A percentile compares a stretch with the other conserved stretches of the same genome.
phyloP scores from a whole-genome alignment of 495 filamentous ascomycete species.

The Trichocladium antarcticum region DNA sequence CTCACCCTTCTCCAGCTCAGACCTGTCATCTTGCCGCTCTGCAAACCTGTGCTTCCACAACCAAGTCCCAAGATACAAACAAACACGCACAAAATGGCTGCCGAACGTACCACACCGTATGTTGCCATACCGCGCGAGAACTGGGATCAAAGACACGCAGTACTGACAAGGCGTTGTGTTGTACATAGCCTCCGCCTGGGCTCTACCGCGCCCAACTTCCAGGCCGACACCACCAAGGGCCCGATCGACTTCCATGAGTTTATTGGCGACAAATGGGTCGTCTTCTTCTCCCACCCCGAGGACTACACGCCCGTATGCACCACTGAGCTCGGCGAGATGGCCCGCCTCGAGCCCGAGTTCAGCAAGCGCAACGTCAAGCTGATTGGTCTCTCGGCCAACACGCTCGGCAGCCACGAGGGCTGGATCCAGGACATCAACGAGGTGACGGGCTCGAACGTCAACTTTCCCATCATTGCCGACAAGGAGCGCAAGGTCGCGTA shows the following conservation, averaged over 20 bases:
- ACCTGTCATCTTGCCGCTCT: constrained; percentile 1
- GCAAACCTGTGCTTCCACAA: constrained; percentile 1
- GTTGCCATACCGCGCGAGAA: no score
- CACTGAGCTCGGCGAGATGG: constrained; percentile 93
- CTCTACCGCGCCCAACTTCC: constrained; percentile 81
- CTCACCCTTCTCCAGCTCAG: not conserved
- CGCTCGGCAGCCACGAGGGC: constrained; percentile 48
- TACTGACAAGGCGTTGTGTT: no score
- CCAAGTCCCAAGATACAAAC: not conserved
- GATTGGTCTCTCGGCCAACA: constrained; percentile 87
- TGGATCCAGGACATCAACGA: constrained; percentile 98
- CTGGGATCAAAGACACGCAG: no score
- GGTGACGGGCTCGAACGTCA: constrained; percentile 66
- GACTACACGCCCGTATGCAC: constrained; percentile 94
- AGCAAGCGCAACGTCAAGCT: constrained; percentile 85
- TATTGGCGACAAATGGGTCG: constrained; percentile 86
- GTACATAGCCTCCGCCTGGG: constrained; percentile 84
- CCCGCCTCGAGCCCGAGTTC: constrained; percentile 96
- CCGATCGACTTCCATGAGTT: constrained; percentile 96
- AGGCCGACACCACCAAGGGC: constrained; percentile 82
- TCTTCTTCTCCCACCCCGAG: constrained; percentile 96
- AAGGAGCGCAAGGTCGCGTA: constrained; percentile 88
- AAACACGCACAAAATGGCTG: constrained; percentile 38
- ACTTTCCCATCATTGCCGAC: constrained; percentile 95
- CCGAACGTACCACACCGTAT: constrained; percentile 41